phyloP scores from a whole-genome alignment of 176 grass and related monocot genomes.

The Bromus sterilis region DNA sequence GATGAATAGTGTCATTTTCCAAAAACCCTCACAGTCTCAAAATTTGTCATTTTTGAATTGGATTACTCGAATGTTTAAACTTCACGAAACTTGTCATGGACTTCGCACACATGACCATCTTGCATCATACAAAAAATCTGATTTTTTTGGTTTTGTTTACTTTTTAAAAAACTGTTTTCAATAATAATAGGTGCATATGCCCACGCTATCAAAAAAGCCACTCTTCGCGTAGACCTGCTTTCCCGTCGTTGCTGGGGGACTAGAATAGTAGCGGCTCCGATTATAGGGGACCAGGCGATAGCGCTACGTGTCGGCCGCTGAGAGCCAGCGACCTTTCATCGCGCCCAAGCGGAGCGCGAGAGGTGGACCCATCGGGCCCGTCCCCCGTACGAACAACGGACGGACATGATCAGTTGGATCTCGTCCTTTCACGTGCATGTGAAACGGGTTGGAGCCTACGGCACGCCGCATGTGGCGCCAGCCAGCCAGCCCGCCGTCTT shows the following conservation, averaged over 20 bases:
- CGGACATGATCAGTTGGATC: not conserved
- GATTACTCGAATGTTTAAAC: no score
- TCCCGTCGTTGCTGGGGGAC: not conserved
- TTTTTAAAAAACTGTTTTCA: no score
- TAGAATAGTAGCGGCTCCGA: not conserved
- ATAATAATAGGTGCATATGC: no score
- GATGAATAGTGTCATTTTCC: no score
- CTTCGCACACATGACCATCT: no score
- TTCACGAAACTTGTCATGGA: no score
- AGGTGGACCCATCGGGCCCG: conserved; percentile 8
- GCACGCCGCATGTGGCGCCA: not conserved
- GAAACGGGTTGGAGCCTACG: not conserved
- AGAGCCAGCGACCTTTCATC: not conserved
- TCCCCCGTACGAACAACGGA: not conserved
- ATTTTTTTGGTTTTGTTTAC: no score
- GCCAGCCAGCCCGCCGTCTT: not conserved
- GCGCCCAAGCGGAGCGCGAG: not conserved
- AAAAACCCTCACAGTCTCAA: no score
- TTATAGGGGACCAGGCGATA: not conserved
- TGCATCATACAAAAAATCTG: no score
- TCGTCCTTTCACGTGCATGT: not conserved
- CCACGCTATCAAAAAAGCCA: no score
- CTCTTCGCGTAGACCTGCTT: not conserved
- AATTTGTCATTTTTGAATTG: no score
- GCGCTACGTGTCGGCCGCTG: conserved; percentile 42